Evolutionary conservation across 352 stramenopile genomes (phyloP), one percentile per base, ranked within the genome.

Genomic region (Phytophthora colocasiae): DNA sequence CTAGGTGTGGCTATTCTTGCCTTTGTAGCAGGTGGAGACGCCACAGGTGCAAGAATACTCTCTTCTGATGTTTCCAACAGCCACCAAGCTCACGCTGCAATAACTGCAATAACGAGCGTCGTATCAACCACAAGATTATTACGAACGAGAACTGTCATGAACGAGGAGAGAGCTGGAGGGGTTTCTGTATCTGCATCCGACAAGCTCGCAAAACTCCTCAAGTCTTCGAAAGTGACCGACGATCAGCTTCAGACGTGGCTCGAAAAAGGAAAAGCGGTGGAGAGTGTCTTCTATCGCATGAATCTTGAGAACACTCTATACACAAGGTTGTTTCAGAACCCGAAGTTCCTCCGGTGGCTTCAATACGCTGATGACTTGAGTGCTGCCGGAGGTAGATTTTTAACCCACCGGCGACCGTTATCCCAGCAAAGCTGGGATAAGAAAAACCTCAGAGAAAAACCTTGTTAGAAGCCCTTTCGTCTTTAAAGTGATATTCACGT

Each of bases 201-300:
- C 22, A 56, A 57, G 22, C 15, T 38, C 22, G 45, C 44, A 22
- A 17, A 7, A 9, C 15, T 22, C 6, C 2, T 57, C 34, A 47
- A 24, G 17, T 15, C 49, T 46, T 47, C 34, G 34, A 46, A 57
- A 38, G 19, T 57, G 15, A 36, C 22, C 0, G 34, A 22, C 15
- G 7, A 45, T 36, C 12, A 46, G 22, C 32, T 57, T 55, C 31
- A 55, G 31, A 29, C 8, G 3, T 57, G 49, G 49, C 22, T 57
- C 12, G 27, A 15, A 1, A 32, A 57, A 7, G 34, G 34, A 3
- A 46, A 47, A 36, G 26, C 49, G 11, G 34, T 14, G 14, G 49
- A 57, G 26, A 46, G 34, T 4, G 49, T 46, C 14, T 57, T 47
- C 24, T 38, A n/a, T 24, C 49, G 49, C 19, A 19, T 19, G 19